Evolutionary conservation across 331 rosid species (phyloP).

Genomic region (Quercus phellos): DNA sequence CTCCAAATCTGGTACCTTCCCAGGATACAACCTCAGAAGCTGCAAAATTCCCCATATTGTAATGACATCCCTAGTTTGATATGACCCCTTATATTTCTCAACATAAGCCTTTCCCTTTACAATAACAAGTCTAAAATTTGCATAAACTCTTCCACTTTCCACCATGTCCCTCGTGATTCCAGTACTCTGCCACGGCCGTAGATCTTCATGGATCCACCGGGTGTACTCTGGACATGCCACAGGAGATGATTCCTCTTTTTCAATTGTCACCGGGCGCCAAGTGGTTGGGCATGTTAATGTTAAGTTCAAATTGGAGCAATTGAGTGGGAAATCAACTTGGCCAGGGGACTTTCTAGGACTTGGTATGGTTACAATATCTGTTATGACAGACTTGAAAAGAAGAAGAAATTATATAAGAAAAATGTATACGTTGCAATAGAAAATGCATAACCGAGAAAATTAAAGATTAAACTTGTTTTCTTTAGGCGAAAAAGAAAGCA

Average conservation of each 20-base stretch:
- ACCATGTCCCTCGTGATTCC: constrained; percentile 66
- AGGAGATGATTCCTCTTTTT: not conserved
- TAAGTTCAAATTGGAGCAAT: constrained; percentile 4
- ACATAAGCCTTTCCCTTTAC: constrained; percentile 61
- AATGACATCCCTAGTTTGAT: constrained; percentile 64
- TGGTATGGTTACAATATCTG: not conserved
- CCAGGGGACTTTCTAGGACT: not conserved
- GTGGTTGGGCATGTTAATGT: constrained; percentile 33
- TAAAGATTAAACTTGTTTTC: no score
- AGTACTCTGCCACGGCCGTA: constrained; percentile 54
- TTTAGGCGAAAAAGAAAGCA: no score
- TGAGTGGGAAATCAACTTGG: constrained; percentile 15
- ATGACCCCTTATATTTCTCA: constrained; percentile 32
- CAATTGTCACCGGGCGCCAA: constrained; percentile 17
- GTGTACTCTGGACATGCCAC: constrained; percentile 39
- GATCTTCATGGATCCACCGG: constrained; percentile 86
- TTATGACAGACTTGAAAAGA: constrained; percentile 7
- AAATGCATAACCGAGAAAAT: no score
- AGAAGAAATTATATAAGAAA: no score
- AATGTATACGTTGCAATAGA: no score
- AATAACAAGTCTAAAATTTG: constrained; percentile 56
- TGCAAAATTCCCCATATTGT: constrained; percentile 77
- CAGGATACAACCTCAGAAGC: constrained; percentile 66
- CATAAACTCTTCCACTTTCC: constrained; percentile 22
- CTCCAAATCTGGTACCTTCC: constrained; percentile 65